Conservation (phyloP, 257 asterid genomes). For the Solanum chiquidenum region DNA sequence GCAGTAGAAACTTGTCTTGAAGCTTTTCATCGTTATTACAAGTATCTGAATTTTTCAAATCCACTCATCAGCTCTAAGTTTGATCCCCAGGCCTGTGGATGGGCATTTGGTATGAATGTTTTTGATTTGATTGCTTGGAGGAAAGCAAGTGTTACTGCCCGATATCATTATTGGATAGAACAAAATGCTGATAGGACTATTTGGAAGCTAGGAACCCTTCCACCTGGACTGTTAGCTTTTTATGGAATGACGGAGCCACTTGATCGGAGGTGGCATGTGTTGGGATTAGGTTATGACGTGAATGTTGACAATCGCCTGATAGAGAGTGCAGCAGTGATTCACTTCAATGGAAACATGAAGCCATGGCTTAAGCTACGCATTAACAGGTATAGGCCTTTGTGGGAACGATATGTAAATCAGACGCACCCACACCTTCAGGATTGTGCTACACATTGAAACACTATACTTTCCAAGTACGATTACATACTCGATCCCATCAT, state of each 20-base stretch:
- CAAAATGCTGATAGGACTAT: constrained; percentile 45
- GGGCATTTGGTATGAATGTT: constrained; percentile 90
- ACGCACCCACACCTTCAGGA: constrained; percentile 47
- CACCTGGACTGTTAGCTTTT: constrained; percentile 76
- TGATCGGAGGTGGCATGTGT: constrained; percentile 83
- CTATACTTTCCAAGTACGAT: constrained; percentile 18
- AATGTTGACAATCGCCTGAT: constrained; percentile 59
- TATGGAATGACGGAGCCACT: constrained; percentile 78
- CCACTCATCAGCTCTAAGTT: constrained; percentile 67
- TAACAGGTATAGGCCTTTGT: constrained; percentile 64
- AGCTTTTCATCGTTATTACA: constrained; percentile 69
- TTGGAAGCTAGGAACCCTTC: constrained; percentile 86
- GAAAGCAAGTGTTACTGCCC: constrained; percentile 53
- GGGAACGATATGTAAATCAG: constrained; percentile 70
- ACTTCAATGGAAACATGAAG: constrained; percentile 82
- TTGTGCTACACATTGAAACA: constrained; percentile 48
- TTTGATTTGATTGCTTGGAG: constrained; percentile 82
- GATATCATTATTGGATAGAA: constrained; percentile 68
- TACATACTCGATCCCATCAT: constrained; percentile 15
- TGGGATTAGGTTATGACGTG: constrained; percentile 72
- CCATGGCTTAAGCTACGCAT: constrained; percentile 83
- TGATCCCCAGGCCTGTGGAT: constrained; percentile 88
- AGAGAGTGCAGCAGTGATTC: constrained; percentile 83
- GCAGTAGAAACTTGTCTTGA: constrained; percentile 94
- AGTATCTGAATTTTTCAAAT: constrained; percentile 78